These are phyloP conservation scores for Pholiota conissans DNA, from an alignment of 768 basidiomycete species.

Conservation along the genomic window DNA sequence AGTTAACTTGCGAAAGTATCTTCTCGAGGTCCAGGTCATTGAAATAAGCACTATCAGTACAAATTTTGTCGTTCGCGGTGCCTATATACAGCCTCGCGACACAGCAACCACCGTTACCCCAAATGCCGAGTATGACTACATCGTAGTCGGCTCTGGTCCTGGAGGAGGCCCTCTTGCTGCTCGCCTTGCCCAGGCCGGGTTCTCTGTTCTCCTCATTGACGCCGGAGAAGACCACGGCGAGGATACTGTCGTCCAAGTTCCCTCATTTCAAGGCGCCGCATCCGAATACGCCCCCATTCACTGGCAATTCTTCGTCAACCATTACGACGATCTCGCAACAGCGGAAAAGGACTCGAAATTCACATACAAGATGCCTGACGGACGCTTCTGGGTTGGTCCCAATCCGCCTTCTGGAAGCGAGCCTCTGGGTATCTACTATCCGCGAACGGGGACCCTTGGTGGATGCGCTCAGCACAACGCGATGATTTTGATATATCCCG, in stretches of 20 bases:
- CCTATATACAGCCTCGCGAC: neutral
- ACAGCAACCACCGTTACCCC: neutral
- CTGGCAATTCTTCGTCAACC: constrained; percentile 10
- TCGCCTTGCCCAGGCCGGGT: constrained; percentile 9
- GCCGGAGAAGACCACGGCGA: constrained; percentile 10
- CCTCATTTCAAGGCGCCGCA: neutral
- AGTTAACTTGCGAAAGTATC: neutral
- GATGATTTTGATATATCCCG: constrained; percentile 7
- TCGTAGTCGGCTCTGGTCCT: constrained; percentile 8
- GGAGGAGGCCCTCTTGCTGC: constrained; percentile 8
- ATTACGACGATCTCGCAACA: constrained; percentile 4
- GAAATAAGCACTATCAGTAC: neutral
- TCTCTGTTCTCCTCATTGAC: constrained; percentile 9
- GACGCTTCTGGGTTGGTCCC: constrained; percentile 3
- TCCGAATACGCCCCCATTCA: constrained; percentile 6
- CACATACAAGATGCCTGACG: constrained; percentile 1
- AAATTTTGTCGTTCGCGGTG: neutral
- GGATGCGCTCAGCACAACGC: constrained; percentile 12
- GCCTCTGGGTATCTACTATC: constrained; percentile 8
- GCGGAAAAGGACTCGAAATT: constrained; percentile 6
- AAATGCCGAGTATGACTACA: constrained; percentile 2
- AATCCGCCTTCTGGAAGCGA: constrained; percentile 6
- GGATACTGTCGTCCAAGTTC: neutral
- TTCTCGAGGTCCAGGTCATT: neutral
- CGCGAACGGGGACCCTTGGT: constrained; percentile 4